Base-by-base conservation (phyloP, 2,329 filamentous ascomycete species). In the Lanzia echinophila region DNA sequence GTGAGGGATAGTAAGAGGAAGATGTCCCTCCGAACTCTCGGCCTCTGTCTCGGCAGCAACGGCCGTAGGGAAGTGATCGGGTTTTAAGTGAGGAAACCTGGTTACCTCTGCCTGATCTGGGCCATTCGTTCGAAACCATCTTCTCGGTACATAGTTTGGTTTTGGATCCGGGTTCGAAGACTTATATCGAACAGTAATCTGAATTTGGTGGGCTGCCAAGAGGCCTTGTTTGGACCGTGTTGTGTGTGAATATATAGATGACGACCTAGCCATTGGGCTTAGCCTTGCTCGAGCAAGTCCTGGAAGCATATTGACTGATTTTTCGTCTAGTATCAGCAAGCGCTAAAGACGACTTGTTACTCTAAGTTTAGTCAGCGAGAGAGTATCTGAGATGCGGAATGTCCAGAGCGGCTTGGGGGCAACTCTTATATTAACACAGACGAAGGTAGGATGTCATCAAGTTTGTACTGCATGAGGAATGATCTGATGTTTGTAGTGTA, bases 71-170 rank as follows among this genome's bases (percentile, higher is more conserved):
- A 28, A 4, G 24, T 28, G 24, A 28, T 53, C 44, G 32, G 38
- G n/a, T n/a, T n/a, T 32, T 20, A 53, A 53, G 13, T 33, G 38
- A 41, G 50, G 44, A 33, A 41, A 32, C 3, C 38, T 24, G 20
- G 44, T 24, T 13, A 53, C 50, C 4, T 44, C 50, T 13, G 50
- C 50, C 41, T 46, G 50, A 34, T 44, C 50, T 53, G 50, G 39
- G 12, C 44, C 50, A 53, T 53, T 53, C 34, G 50, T 48, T 31
- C 34, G 50, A 42, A 53, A 53, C 22, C 41, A 28, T 22, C 50
- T 48, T 41, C 17, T 53, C 15, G 50, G 38, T 24, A 48, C 41
- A 12, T 48, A 32, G 20, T 44, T 41, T 20, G 17, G 12, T 15
- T 33, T 20, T 53, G 28, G 45, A 24, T 22, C 22, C 24, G 41